Evolutionary conservation across 2,329 filamentous ascomycete species (phyloP).

Genomic region (Harringtonia lauricola): DNA sequence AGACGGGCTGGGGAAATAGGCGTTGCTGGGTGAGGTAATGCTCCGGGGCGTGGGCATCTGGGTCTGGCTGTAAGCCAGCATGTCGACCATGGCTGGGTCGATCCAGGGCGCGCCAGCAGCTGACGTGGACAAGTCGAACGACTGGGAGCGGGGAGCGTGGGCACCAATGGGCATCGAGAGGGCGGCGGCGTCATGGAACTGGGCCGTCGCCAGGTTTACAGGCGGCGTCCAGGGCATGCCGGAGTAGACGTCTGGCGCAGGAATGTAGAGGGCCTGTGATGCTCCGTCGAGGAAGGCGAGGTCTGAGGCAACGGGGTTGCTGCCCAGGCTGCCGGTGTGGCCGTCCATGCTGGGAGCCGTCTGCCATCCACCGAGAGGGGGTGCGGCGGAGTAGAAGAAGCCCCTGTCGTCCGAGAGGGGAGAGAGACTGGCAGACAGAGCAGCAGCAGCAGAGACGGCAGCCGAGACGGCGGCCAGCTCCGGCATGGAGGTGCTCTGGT

Average conservation of each 20-base stretch:
- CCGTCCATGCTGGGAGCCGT: constrained; percentile 25
- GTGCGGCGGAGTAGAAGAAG: constrained; percentile 18
- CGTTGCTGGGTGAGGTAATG: constrained; percentile 16
- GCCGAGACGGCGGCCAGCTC: constrained; percentile 3
- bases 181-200: constrained; percentile 21
- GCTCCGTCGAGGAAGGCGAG: constrained; percentile 17
- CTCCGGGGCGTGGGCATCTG: constrained; percentile 23
- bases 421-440: constrained; percentile 14
- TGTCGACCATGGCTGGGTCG: constrained; percentile 13
- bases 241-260: constrained; percentile 21
- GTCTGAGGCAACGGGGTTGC: constrained; percentile 23
- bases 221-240: constrained; percentile 28
- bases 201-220: constrained; percentile 21
- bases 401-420: constrained; percentile 17
- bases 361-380: constrained; percentile 24
- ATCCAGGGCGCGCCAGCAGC: constrained; percentile 5
- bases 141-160: background rate
- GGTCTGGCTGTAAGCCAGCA: constrained; percentile 20
- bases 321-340: constrained; percentile 18
- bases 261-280: background rate
- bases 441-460: too few relatives aligned
- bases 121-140: constrained; percentile 23
- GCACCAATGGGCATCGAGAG: constrained; percentile 21
- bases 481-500: background rate
- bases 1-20: constrained; percentile 28